Evolutionary conservation across 495 filamentous ascomycete species (phyloP), one percentile per base, ranked within the genome.

Genomic region (Podospora australis): DNA sequence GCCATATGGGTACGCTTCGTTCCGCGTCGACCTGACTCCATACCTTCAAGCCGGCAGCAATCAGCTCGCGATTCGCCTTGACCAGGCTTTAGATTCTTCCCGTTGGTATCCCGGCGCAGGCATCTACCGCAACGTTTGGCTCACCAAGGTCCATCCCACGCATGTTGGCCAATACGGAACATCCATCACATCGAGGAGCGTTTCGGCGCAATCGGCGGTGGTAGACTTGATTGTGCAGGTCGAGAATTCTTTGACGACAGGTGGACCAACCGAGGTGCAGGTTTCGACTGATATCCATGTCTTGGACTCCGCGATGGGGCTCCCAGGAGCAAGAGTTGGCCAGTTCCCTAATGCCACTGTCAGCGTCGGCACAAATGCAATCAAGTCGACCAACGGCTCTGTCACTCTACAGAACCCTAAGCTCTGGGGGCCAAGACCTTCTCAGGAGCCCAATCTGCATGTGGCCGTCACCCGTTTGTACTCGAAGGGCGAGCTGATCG

Each of bases 71-170:
- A 67, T 77, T 34, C 64, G 74, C 9, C 48, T 77, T 3, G 72
- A 77, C 30, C 73, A 75, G 43, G 55, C 66, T 2, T 6, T 66
- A 1, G 62, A 68, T 13, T 66, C 60, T 14, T 74, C 71, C 9
- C 68, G 74, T 0, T 77, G 67, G 68, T 75, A 77, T 41, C 74
- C 74, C 4, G 72, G 71, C 7, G 74, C 62, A 6, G 74, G 72
- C 14, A 62, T 77, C 11, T 77, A 77, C 51, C 65, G 74, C 6
- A 73, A 75, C 39, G 56, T 77, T 4, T 77, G 74, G 74, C 64
- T 77, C 8, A 56, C 64, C 35, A 74, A 69, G 44, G 59, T 67
- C 10, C 54, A 65, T 45, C 56, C 64, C 23, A 49, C 57, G 2
- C 72, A 77, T 52, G 66, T 77, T 3, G 60, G 46, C 4, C 65